Conservation (phyloP, 352 stramenopile genomes). For the Discostella stelligera region DNA sequence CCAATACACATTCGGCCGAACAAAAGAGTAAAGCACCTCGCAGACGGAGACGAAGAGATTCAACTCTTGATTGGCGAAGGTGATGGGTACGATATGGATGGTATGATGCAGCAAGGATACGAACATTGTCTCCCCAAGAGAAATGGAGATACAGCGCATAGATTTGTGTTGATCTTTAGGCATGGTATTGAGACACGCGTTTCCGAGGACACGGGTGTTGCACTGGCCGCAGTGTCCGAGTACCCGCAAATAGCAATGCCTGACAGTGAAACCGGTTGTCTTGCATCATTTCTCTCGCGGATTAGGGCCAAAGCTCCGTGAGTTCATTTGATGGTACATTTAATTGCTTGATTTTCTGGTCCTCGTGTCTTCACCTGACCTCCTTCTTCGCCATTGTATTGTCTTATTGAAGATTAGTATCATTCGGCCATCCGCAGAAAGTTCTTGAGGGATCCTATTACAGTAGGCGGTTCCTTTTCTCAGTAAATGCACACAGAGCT, state of each 20-base stretch:
- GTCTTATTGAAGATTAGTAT: conserved; percentile 9
- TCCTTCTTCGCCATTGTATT: neutral
- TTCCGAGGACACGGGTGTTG: conserved; percentile 29
- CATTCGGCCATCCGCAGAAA: conserved; percentile 36
- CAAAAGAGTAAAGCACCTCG: conserved; percentile 19
- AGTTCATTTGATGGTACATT: neutral
- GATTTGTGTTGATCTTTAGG: conserved; percentile 51
- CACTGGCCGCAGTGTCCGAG: conserved; percentile 15
- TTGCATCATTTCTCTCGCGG: conserved; percentile 23
- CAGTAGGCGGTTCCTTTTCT: conserved; percentile 30
- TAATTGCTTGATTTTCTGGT: neutral
- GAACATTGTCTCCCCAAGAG: conserved; percentile 57
- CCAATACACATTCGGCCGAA: conserved; percentile 50
- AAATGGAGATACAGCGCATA: conserved; percentile 14
- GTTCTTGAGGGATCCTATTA: conserved; percentile 30
- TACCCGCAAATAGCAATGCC: neutral
- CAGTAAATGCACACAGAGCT: conserved; percentile 26
- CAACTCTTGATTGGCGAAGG: conserved; percentile 43
- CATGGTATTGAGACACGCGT: conserved; percentile 29
- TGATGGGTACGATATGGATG: conserved; percentile 55
- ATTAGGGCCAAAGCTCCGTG: conserved; percentile 30
- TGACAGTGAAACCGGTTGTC: neutral
- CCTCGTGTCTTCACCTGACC: neutral
- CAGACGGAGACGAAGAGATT: conserved; percentile 60
- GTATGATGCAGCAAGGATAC: conserved; percentile 48